A percentile compares a stretch with the other conserved stretches of the same genome.
Evolutionary conservation across 1,284 basidiomycete species (phyloP).

Genomic region (Ceratobasidium sp.): DNA sequence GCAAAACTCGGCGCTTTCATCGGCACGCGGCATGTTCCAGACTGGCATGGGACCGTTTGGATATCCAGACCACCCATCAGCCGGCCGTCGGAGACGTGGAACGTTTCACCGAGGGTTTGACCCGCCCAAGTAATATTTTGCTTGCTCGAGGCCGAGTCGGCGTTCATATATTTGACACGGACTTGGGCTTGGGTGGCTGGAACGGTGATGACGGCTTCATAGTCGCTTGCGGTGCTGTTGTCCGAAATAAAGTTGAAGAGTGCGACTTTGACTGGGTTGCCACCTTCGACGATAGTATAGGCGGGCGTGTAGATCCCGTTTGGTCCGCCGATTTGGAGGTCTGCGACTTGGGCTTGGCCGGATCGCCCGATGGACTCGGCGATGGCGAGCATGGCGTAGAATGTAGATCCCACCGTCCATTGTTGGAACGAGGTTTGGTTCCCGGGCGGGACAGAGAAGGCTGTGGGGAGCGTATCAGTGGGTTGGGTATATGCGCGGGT

Average conservation of each 20-base stretch:
- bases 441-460: conserved; percentile 52
- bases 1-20: conserved; percentile 59
- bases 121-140: conserved; percentile 60
- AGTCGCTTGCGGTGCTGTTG: conserved; percentile 54
- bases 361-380: conserved; percentile 61
- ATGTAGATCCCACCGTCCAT: conserved; percentile 58
- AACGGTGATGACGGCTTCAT: conserved; percentile 55
- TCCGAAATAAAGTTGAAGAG: conserved; percentile 73
- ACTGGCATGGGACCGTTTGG: conserved; percentile 55
- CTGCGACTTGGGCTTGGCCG: conserved; percentile 62
- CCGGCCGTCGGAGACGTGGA: conserved; percentile 55
- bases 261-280: conserved; percentile 66
- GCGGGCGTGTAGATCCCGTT: conserved; percentile 70
- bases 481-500: conserved; percentile 1
- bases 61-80: conserved; percentile 54
- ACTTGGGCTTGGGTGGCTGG: conserved; percentile 52
- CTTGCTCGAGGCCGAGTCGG: conserved; percentile 56
- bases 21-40: conserved; percentile 59
- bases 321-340: conserved; percentile 65
- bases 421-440: conserved; percentile 49
- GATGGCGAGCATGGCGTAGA: conserved; percentile 69
- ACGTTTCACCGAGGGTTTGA: conserved; percentile 41
- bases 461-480: background rate
- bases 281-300: conserved; percentile 79
- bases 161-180: conserved; percentile 51